Base-by-base conservation (phyloP, 495 filamentous ascomycete genomes). In the Coniosporium apollinis region DNA sequence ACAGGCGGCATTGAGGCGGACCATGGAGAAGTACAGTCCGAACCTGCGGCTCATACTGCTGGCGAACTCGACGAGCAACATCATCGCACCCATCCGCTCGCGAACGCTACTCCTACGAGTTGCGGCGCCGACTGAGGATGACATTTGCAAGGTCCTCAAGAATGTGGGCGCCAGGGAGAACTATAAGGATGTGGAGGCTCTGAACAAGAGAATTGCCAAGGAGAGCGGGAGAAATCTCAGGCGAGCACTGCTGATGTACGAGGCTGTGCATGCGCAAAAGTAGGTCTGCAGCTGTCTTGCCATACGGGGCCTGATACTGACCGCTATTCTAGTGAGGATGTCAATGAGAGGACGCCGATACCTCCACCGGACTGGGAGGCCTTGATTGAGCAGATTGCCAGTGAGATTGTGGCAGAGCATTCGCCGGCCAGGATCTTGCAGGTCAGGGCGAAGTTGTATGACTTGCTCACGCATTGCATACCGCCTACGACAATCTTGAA, bases 21-120 rank as follows among this genome's bases (percentile, higher is more conserved):
- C 89, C 0, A 97, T 97, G 89, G 89, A 97, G 62, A 97, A 97
- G 64, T 97, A 97, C 59, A 84, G 77, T 43, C 87, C 89, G 15
- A 97, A 96, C 55, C 45, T 97, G 43, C 65, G 89, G 22, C 58
- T 97, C 46, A 94, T 97, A 31, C 60, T 97, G 30, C 60, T 96
- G 30, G 91, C 87, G 28, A 94, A 96, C 49, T 83, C 76, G 42
- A 97, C 89, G 20, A 81, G 84, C 37, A 94, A 94, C 48, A 97
- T 97, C 47, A 97, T 96, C 58, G 86, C 86, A 13, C 89, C 89
- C 1, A 97, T 97, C 50, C 68, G 86, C 38, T 84, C 76, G 36
- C 65, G 89, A 48, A 91, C 82, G 36, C 61, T 97, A 53, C 65
- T 97, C 30, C 82, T 97, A 33, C 70, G 89, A 40, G 89, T 97